Base-by-base conservation (phyloP, 192 early-diverging fungal species). In the Mycoemilia scoparia region DNA sequence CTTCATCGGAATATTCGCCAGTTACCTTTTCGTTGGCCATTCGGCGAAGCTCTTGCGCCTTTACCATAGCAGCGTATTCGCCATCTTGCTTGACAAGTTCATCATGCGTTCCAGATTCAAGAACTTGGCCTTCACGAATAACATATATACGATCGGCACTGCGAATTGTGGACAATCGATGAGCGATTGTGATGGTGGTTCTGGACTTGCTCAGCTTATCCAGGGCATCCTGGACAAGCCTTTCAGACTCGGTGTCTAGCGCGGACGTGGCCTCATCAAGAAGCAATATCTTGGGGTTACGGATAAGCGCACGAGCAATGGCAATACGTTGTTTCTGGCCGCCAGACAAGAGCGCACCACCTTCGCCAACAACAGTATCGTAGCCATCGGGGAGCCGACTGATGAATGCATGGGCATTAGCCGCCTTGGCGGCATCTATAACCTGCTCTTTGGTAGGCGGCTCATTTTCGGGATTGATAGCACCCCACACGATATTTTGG, bases 291-390 rank as follows among this genome's bases (percentile, higher is more conserved):
- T 53, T 52, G 6, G 89, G 86, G 57, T 88, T 74, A 51, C 82
- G 83, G 27, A 90, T 67, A 33, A 95, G 64, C 13, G 87, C 85
- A 24, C 89, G 71, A 8, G 89, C 88, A 66, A 97, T 93, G 36
- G 87, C 85, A 48, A 92, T 85, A 41, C 91, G 77, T 48, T 91
- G 92, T 56, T 91, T 91, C 53, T 96, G 91, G 10, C 91, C 91
- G 35, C 89, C 91, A 15, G 80, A 84, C 4, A 96, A 43, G 54
- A 73, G 48, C 31, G 79, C 66, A 3, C 76, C 81, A 29, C 69
- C 59, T 54, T 93, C 87, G 34, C 92, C 92, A 13, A 89, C 84
- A 36, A 74, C 38, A 1, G 89, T 90, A 46, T 91, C 77, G 63
- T 90, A 86, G 21, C 76, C 73, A 11, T 82, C 52, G 14, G 79